Conservation (phyloP, 2,329 filamentous ascomycete genomes). For the Trichoderma polysporum region DNA sequence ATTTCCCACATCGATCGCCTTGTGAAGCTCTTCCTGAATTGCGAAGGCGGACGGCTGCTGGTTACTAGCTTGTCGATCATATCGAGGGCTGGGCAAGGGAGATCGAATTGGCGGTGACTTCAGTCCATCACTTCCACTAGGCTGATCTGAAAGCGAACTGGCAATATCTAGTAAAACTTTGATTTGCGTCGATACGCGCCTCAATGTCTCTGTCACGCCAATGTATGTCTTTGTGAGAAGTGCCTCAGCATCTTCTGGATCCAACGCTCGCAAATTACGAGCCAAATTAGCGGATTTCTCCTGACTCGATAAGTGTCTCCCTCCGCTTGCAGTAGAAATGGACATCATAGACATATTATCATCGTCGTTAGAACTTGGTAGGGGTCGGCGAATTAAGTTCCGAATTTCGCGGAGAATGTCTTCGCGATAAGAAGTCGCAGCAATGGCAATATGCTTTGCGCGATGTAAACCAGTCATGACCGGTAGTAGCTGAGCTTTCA, state of each 20-base stretch:
- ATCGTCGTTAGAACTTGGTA: conserved; percentile 92
- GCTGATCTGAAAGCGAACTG: conserved; percentile 61
- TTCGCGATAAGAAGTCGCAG: conserved; percentile 82
- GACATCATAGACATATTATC: conserved; percentile 90
- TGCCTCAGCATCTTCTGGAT: conserved; percentile 79
- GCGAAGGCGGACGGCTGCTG: conserved; percentile 39
- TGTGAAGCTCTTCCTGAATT: conserved; percentile 73
- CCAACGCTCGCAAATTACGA: conserved; percentile 80
- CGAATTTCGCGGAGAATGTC: conserved; percentile 83
- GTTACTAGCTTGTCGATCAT: conserved; percentile 32
- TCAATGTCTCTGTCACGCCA: conserved; percentile 79
- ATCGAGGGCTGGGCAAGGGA: conserved; percentile 52
- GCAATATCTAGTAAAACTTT: conserved; percentile 95
- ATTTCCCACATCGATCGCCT: conserved; percentile 73
- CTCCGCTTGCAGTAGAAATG: conserved; percentile 70
- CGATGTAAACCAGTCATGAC: conserved; percentile 78
- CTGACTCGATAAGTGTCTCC: conserved; percentile 70
- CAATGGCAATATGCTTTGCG: conserved; percentile 75
- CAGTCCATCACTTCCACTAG: conserved; percentile 37
- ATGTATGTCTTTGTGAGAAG: conserved; percentile 82
- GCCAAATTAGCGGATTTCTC: conserved; percentile 89
- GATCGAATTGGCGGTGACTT: conserved; percentile 52
- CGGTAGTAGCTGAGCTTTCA: conserved; percentile 68
- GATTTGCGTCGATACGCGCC: conserved; percentile 83
- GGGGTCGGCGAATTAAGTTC: conserved; percentile 74